Evolutionary conservation across 2,329 filamentous ascomycete genomes (phyloP), one percentile per base, ranked within the genome.

Genomic region (Sporothrix schenckii): DNA sequence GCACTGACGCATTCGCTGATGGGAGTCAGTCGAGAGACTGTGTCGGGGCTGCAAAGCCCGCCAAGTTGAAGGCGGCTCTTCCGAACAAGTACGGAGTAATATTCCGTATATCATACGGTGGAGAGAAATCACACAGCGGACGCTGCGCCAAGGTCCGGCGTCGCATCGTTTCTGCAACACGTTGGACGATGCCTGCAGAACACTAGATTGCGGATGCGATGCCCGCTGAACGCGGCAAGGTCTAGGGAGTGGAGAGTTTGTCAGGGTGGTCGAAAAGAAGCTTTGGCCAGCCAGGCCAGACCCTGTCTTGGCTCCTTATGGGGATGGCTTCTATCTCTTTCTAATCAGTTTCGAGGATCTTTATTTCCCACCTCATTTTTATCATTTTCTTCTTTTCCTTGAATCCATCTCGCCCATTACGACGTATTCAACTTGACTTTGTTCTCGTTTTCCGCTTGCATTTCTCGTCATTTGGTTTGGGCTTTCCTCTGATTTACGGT

Each of bases 211-310:
- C 47, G 47, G 60, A 65, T n/a, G 41, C 16, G 27, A 27, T 30
- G 13, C 24, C 41, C 21, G 60, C 60, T 56, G 66, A 30, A 68
- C 39, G 44, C 49, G 66, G 61, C 47, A 68, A 30, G 16, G 66
- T 49, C 39, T 5, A 21, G 53, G 41, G 47, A 21, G 44, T 52
- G 44, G 60, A 47, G 60, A 49, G 63, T 19, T 19, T 56, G 24
- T 54, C 14, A 27, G 27, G 16, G 52, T 56, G 53, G 5, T 44
- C 34, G 27, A 24, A 11, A 41, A 68, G 66, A 49, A 68, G 66
- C 66, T 68, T 58, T 68, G 66, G 66, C 66, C 66, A 67, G 11
- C 14, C n/a, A 5, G 58, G 34, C 56, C 39, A 41, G 56, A 27
- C 54, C 50, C 50, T 60, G 56, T 39, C 39, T 19, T 41, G 16